These are phyloP conservation scores for Musa itinerans DNA, from an alignment of 176 grass and related monocot genomes.

Conservation along the genomic window DNA sequence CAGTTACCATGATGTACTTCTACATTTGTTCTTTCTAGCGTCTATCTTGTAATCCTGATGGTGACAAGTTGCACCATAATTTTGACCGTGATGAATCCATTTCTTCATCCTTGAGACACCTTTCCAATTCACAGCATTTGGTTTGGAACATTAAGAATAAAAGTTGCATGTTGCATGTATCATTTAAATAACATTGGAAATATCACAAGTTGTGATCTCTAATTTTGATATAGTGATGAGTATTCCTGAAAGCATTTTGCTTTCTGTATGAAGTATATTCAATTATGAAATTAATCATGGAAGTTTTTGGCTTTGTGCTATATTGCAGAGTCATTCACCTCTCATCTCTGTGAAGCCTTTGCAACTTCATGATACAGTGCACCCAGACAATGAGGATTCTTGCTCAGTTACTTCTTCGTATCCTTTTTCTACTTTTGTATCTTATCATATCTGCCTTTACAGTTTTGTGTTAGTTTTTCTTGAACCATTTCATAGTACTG, in stretches of 20 bases:
- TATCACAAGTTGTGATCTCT: background rate
- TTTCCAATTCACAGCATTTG: background rate
- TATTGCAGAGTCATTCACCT: slow-evolving; percentile 23
- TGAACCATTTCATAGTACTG: slow-evolving; percentile 27
- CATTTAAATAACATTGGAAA: background rate
- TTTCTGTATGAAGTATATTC: background rate
- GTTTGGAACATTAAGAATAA: background rate
- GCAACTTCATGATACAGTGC: slow-evolving; percentile 30
- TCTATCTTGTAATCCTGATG: background rate
- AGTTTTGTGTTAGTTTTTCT: slow-evolving; percentile 4
- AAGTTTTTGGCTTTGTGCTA: background rate
- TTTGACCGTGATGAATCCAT: background rate
- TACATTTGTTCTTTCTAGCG: background rate
- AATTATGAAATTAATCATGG: slow-evolving; percentile 4
- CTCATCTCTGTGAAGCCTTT: slow-evolving; percentile 25
- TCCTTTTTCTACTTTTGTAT: slow-evolving; percentile 11
- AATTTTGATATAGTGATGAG: background rate
- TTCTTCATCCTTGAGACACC: background rate
- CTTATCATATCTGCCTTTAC: background rate
- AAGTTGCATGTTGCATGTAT: background rate
- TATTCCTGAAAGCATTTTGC: background rate
- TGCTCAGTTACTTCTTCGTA: slow-evolving; percentile 38
- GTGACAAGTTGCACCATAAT: background rate
- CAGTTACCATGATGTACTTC: no score
- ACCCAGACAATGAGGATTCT: slow-evolving; percentile 31